Evolutionary conservation across 2,329 filamentous ascomycete species (phyloP).

Genomic region (Trichoderma semiorbis): DNA sequence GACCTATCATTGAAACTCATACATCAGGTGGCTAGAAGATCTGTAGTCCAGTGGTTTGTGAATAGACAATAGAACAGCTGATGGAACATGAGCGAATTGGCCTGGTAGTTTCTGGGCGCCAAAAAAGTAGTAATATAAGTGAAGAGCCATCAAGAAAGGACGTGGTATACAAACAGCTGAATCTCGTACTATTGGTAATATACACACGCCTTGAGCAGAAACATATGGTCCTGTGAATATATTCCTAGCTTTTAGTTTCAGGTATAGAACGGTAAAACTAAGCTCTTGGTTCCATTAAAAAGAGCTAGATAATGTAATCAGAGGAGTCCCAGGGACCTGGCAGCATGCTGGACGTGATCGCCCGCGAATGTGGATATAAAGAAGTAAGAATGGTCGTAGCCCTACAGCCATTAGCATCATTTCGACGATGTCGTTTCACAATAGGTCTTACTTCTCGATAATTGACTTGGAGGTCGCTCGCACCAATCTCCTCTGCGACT

Average conservation of each 20-base stretch:
- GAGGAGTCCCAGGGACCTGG: slow-evolving; percentile 66
- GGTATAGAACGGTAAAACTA: too few relatives aligned
- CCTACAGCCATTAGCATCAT: slow-evolving; percentile 39
- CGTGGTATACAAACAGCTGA: too few relatives aligned
- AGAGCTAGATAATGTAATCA: neutral
- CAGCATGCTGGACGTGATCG: slow-evolving; percentile 88
- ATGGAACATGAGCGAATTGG: too few relatives aligned
- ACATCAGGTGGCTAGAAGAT: neutral
- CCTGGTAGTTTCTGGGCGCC: too few relatives aligned
- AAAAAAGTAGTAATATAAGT: too few relatives aligned
- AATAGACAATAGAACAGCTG: too few relatives aligned
- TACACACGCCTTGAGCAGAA: too few relatives aligned
- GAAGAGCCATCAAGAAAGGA: too few relatives aligned
- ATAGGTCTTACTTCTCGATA: slow-evolving; percentile 65
- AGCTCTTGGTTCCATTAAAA: neutral
- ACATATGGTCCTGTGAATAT: too few relatives aligned
- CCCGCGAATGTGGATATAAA: slow-evolving; percentile 92
- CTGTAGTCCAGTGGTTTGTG: too few relatives aligned
- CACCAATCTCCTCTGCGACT: slow-evolving; percentile 72
- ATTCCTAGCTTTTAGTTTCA: too few relatives aligned
- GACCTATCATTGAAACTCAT: neutral
- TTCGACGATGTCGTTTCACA: neutral
- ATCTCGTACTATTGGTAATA: too few relatives aligned
- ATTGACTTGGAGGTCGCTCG: slow-evolving; percentile 66
- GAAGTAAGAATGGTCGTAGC: slow-evolving; percentile 96